These are phyloP conservation scores for Rusavskia elegans DNA, from an alignment of 495 filamentous ascomycete genomes.

Conservation along the genomic window DNA sequence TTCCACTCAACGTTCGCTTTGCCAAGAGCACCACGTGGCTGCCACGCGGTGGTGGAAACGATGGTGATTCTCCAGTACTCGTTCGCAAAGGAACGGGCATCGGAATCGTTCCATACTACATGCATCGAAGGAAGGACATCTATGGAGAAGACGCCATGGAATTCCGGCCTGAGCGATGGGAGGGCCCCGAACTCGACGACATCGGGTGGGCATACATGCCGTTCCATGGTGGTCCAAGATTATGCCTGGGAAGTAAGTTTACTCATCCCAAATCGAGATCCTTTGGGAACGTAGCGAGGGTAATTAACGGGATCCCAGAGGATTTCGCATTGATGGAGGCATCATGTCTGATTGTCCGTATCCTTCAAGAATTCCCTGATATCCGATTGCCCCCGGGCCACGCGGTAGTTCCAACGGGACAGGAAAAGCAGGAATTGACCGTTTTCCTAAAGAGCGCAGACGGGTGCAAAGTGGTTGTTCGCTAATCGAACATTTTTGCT, in stretches of 20 bases:
- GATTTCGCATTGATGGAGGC: slow-evolving; percentile 34
- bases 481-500: background rate
- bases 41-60: slow-evolving; percentile 32
- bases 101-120: slow-evolving; percentile 34
- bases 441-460: slow-evolving; percentile 17
- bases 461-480: slow-evolving; percentile 17
- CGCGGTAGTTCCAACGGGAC: slow-evolving; percentile 11
- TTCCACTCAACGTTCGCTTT: slow-evolving; percentile 36
- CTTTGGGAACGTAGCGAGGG: background rate
- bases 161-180: slow-evolving; percentile 57
- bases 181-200: slow-evolving; percentile 15
- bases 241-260: slow-evolving; percentile 17
- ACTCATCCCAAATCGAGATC: background rate
- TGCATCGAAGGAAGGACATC: slow-evolving; percentile 44
- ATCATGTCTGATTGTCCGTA: slow-evolving; percentile 26
- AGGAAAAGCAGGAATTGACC: slow-evolving; percentile 18
- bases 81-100: slow-evolving; percentile 24
- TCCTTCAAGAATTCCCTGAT: slow-evolving; percentile 27
- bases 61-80: slow-evolving; percentile 28
- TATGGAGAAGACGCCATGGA: slow-evolving; percentile 33
- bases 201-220: slow-evolving; percentile 47
- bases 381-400: slow-evolving; percentile 15
- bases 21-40: slow-evolving; percentile 30
- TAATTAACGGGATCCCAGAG: slow-evolving; percentile 12
- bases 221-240: slow-evolving; percentile 44